Evolutionary conservation across 1,284 basidiomycete genomes (phyloP).

Genomic region (Tausonia pullulans): DNA sequence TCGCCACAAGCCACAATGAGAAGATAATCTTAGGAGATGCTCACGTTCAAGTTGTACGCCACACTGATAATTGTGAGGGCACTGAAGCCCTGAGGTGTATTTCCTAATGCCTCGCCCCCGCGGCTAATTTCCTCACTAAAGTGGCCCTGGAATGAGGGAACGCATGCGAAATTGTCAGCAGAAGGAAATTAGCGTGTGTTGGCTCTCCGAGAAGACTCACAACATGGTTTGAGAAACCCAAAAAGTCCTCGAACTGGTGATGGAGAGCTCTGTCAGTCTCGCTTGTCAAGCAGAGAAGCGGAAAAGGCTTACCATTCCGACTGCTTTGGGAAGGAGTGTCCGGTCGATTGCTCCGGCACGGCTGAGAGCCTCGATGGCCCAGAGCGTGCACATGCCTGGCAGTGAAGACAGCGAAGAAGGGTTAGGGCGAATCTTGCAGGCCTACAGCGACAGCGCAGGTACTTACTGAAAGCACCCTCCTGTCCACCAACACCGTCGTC

Average conservation of each 20-base stretch:
- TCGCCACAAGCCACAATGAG: no score
- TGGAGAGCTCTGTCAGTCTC: background rate
- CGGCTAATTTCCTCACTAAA: conserved; percentile 53
- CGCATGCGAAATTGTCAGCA: background rate
- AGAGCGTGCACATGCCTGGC: conserved; percentile 43
- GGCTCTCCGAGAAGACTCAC: conserved; percentile 36
- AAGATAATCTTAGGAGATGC: no score
- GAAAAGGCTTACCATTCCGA: background rate
- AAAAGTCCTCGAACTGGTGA: background rate
- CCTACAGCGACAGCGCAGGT: no score
- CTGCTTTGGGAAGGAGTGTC: conserved; percentile 45
- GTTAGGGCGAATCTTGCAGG: no score
- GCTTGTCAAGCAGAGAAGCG: background rate
- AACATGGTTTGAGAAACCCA: background rate
- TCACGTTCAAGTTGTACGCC: no score
- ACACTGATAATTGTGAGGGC: background rate
- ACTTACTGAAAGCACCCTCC: conserved; percentile 46
- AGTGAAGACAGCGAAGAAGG: conserved; percentile 28
- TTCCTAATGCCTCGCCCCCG: conserved; percentile 31
- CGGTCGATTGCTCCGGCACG: conserved; percentile 65
- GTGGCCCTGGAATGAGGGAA: conserved; percentile 41
- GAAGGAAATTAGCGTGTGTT: background rate
- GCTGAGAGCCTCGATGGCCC: conserved; percentile 72
- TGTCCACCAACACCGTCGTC: conserved; percentile 91
- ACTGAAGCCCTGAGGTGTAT: conserved; percentile 16